Base-by-base conservation (phyloP, 768 basidiomycete genomes). In the Trichaptum fuscoviolaceum region DNA sequence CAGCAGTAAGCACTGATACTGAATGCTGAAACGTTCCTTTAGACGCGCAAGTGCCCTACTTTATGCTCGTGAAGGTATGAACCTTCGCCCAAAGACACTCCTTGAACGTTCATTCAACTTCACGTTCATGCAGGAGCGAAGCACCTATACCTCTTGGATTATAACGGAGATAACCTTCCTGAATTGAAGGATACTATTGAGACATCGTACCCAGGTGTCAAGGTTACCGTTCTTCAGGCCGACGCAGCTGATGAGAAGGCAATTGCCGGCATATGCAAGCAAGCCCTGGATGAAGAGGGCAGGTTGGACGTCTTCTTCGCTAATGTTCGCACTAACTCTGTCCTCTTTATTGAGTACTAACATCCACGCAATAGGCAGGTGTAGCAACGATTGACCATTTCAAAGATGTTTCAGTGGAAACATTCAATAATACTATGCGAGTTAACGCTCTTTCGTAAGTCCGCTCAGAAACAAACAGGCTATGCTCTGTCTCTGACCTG, bases 221-320 rank as follows among this genome's bases (percentile, higher is more conserved):
- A 92, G 81, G 88, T 88, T n/a, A 92, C 92, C 1, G 83, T 81
- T 12, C 71, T 90, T 35, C 85, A 88, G 73, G 95, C 86, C 17
- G 96, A 98, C 74, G 95, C 95, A 17, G 88, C 94, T 23, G 87
- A 93, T 72, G 89, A 94, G 64, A 70, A 76, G 15, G 83, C 88
- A 10, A 88, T 97, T 65, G 80, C 84, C 24, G 77, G 76, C 7
- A 74, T 95, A 1, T 94, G 95, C 75, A 78, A 88, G 66, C 87
- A 81, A 66, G 93, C 91, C 1, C 72, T 94, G 35, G 77, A 84
- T 58, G 94, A 97, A 67, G 89, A 96, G 73, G 94, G 95, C 9
- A 84, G 87, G 67, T 81, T 98, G 15, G 96, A 98, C 70, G 88
- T 96, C 69, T 97, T 97, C 82, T 98, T 95, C 74, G 96, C 96